Evolutionary conservation across 1,284 basidiomycete genomes (phyloP).

Genomic region (Heterobasidion occidentale): DNA sequence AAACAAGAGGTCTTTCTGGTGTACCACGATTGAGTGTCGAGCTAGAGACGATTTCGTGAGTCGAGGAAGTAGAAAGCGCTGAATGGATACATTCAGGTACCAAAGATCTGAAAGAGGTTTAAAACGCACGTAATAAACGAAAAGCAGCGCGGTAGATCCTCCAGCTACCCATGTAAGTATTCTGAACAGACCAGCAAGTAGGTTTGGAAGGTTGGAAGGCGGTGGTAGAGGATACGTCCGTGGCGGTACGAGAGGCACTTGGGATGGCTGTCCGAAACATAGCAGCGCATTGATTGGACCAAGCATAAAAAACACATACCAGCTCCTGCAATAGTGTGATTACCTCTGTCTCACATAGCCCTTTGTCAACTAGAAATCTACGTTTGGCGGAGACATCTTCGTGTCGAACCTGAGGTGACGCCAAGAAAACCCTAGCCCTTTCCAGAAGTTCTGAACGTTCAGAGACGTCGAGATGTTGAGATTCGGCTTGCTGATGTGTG

Average conservation of each 20-base stretch:
- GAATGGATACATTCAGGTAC: neutral
- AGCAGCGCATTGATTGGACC: constrained; percentile 6
- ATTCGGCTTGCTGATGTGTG: neutral
- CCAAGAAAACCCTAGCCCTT: constrained; percentile 55
- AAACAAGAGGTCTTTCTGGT: neutral
- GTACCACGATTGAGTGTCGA: neutral
- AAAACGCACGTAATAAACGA: constrained; percentile 56
- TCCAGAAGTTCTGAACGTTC: constrained; percentile 40
- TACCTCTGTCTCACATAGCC: constrained; percentile 54
- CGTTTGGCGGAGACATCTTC: constrained; percentile 53
- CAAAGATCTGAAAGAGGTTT: neutral
- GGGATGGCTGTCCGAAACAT: constrained; percentile 31
- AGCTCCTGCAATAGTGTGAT: constrained; percentile 47
- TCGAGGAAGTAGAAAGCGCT: neutral
- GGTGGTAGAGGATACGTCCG: constrained; percentile 65
- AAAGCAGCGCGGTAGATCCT: constrained; percentile 46
- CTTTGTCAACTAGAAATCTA: constrained; percentile 65
- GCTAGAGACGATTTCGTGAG: neutral
- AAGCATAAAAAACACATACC: constrained; percentile 28
- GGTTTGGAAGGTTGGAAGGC: constrained; percentile 59
- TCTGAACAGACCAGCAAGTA: constrained; percentile 53
- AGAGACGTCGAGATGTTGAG: neutral
- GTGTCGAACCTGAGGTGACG: constrained; percentile 53
- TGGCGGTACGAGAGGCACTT: constrained; percentile 52
- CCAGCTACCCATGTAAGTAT: constrained; percentile 61